Conservation (phyloP, 768 basidiomycete species). For the Suillus occidentalis region DNA sequence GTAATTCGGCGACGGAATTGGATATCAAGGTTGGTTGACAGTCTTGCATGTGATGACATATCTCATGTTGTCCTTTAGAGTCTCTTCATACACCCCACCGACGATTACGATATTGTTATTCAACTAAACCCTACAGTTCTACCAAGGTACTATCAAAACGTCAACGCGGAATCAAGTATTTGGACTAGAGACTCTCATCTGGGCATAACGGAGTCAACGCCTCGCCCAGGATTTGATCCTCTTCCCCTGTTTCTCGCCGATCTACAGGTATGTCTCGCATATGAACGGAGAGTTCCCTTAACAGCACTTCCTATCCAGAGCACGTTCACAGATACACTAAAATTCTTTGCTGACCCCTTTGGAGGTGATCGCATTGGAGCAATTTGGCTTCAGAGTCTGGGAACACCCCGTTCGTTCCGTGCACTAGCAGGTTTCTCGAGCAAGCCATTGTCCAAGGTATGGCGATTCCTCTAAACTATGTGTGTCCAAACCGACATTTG, state of each 20-base stretch:
- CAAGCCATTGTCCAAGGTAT: constrained; percentile 45
- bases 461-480: constrained; percentile 6
- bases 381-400: constrained; percentile 82
- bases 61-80: constrained; percentile 42
- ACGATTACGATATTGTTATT: constrained; percentile 85
- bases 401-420: constrained; percentile 65
- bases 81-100: constrained; percentile 82
- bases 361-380: constrained; percentile 81
- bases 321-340: constrained; percentile 71
- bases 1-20: constrained; percentile 47
- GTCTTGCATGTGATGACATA: neutral
- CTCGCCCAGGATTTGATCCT: constrained; percentile 81
- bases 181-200: constrained; percentile 39
- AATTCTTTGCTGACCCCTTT: constrained; percentile 80
- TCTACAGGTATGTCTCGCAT: constrained; percentile 55
- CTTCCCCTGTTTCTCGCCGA: constrained; percentile 65
- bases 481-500: constrained; percentile 5
- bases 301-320: constrained; percentile 41
- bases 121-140: constrained; percentile 64
- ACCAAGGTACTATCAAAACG: constrained; percentile 74
- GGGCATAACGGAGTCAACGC: constrained; percentile 11
- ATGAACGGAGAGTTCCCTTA: neutral
- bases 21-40: constrained; percentile 56
- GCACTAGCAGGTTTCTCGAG: constrained; percentile 83
- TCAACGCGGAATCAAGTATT: constrained; percentile 49